These are phyloP conservation scores for Bromus sterilis DNA, from an alignment of 176 grass and related monocot species.

Conservation along the genomic window DNA sequence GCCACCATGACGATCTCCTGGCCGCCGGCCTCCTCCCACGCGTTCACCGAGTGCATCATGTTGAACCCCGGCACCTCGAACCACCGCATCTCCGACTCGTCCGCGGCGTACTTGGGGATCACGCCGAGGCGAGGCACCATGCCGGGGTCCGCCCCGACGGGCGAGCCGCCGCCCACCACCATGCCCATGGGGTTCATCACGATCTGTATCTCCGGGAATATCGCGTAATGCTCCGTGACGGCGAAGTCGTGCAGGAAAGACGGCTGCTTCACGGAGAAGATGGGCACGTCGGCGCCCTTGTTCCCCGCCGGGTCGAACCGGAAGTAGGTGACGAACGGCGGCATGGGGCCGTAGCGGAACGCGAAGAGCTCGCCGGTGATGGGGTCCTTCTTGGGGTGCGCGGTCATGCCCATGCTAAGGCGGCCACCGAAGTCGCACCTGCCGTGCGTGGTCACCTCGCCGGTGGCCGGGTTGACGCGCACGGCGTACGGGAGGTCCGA, in stretches of 20 bases:
- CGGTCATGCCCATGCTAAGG: slow-evolving; percentile 81
- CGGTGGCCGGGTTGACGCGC: slow-evolving; percentile 37
- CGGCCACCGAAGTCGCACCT: slow-evolving; percentile 62
- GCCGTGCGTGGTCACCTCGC: slow-evolving; percentile 57
- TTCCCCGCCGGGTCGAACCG: slow-evolving; percentile 66
- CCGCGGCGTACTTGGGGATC: slow-evolving; percentile 52
- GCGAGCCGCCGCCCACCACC: slow-evolving; percentile 45
- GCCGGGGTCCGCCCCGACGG: slow-evolving; percentile 41
- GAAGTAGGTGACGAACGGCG: slow-evolving; percentile 88
- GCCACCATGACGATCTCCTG: slow-evolving; percentile 62
- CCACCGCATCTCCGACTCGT: slow-evolving; percentile 88
- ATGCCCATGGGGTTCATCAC: slow-evolving; percentile 94
- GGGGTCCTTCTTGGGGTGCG: slow-evolving; percentile 80
- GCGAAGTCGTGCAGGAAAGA: slow-evolving; percentile 92
- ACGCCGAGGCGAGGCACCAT: slow-evolving; percentile 80
- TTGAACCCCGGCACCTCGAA: slow-evolving; percentile 84
- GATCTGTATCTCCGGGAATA: slow-evolving; percentile 75
- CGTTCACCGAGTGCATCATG: slow-evolving; percentile 76
- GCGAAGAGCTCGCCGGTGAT: slow-evolving; percentile 70
- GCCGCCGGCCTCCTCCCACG: slow-evolving; percentile 71
- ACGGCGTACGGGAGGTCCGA: slow-evolving; percentile 81
- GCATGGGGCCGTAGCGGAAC: slow-evolving; percentile 70
- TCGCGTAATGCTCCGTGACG: slow-evolving; percentile 52
- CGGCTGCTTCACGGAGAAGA: slow-evolving; percentile 68
- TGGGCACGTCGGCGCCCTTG: slow-evolving; percentile 71